phyloP scores from a whole-genome alignment of 2,329 filamentous ascomycete species.

The Pochonia chlamydosporia region DNA sequence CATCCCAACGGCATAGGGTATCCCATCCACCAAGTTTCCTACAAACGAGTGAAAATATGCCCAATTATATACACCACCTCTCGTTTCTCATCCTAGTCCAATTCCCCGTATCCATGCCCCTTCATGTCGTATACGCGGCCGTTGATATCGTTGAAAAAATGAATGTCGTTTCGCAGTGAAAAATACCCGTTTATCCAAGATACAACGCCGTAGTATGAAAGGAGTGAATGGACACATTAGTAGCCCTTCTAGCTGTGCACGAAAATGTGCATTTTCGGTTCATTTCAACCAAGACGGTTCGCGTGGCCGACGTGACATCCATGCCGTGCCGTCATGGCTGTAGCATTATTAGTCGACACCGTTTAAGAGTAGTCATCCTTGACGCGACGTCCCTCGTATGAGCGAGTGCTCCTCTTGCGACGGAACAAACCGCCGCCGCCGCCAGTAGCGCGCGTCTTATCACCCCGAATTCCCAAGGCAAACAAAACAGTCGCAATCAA shows the following conservation, averaged over 20 bases:
- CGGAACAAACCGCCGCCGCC: slow-evolving; percentile 14
- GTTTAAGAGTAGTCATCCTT: slow-evolving; percentile 64
- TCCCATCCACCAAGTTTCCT: neutral
- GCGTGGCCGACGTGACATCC: no score
- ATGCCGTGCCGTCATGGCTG: no score
- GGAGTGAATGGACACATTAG: neutral
- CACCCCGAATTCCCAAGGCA: slow-evolving; percentile 53
- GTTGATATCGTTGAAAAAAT: no score
- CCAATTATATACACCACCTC: neutral
- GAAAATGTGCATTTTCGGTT: no score
- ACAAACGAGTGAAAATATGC: slow-evolving; percentile 2
- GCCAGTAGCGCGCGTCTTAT: slow-evolving; percentile 31
- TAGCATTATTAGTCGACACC: no score
- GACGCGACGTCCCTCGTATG: slow-evolving; percentile 48
- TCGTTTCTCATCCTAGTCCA: no score
- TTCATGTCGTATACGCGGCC: neutral
- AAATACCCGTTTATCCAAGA: no score
- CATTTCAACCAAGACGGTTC: no score
- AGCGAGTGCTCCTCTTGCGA: slow-evolving; percentile 28
- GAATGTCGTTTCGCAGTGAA: no score
- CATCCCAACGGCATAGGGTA: slow-evolving; percentile 2
- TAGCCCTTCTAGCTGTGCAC: neutral
- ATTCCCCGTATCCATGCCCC: no score
- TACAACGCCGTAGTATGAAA: neutral
- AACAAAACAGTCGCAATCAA: slow-evolving; percentile 63